Conservation (phyloP, 331 rosid species). For the Rosa hybrid region DNA sequence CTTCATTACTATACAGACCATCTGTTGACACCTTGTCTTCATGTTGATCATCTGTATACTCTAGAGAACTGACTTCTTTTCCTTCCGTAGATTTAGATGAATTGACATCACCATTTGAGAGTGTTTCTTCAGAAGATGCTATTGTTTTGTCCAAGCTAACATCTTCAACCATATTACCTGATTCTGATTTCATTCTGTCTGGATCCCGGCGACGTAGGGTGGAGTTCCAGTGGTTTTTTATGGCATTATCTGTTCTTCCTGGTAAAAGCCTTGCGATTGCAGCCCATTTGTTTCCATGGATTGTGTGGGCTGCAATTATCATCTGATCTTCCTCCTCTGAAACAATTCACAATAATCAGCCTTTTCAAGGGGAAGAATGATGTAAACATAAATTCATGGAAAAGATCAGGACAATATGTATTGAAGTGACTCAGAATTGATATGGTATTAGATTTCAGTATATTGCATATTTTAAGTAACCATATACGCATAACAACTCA, state of each 20-base stretch:
- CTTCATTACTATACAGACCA: conserved; percentile 46
- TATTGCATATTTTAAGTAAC: background rate
- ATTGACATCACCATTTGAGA: conserved; percentile 57
- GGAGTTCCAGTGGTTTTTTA: conserved; percentile 77
- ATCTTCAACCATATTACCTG: conserved; percentile 43
- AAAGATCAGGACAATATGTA: background rate
- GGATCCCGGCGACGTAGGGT: conserved; percentile 64
- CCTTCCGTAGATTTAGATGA: conserved; percentile 55
- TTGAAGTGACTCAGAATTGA: background rate
- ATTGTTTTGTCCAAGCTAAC: conserved; percentile 57
- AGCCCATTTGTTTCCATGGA: conserved; percentile 75
- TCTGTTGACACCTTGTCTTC: conserved; percentile 43
- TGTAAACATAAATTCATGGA: background rate
- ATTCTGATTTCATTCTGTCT: conserved; percentile 45
- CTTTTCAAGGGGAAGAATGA: background rate
- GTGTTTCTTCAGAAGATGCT: conserved; percentile 70
- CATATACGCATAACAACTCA: background rate
- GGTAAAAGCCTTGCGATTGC: conserved; percentile 64
- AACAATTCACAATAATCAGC: conserved; percentile 13
- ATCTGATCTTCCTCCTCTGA: conserved; percentile 80
- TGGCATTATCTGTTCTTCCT: conserved; percentile 76
- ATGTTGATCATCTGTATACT: conserved; percentile 37
- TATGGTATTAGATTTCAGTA: background rate
- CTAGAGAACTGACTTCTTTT: conserved; percentile 46
- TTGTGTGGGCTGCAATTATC: conserved; percentile 77